Conservation (phyloP, 345 rosid genomes). For the Eucalyptus urophylla region DNA sequence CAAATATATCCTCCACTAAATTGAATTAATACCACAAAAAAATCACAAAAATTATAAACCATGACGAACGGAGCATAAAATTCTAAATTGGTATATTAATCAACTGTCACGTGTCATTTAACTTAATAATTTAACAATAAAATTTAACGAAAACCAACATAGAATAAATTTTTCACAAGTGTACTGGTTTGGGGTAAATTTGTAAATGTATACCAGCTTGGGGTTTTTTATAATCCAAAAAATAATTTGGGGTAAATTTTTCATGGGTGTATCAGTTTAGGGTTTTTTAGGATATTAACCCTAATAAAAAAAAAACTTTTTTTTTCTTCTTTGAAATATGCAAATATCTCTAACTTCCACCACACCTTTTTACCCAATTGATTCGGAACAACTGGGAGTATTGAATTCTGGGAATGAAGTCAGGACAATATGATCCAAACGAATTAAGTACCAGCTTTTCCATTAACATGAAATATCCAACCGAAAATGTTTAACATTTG, state of each 20-base stretch:
- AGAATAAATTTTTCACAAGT: too few relatives aligned
- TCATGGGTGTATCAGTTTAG: rapidly evolving
- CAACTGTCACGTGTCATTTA: too few relatives aligned
- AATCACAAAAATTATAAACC: too few relatives aligned
- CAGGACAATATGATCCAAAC: neutral
- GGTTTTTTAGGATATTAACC: rapidly evolving
- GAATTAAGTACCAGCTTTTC: neutral
- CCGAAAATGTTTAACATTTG: neutral
- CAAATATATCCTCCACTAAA: too few relatives aligned
- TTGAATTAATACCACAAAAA: too few relatives aligned
- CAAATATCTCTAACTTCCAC: neutral
- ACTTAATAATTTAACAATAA: too few relatives aligned
- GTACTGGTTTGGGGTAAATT: rapidly evolving
- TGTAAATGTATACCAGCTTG: rapidly evolving
- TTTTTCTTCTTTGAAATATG: too few relatives aligned
- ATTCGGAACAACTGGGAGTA: neutral
- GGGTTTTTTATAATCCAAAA: rapidly evolving
- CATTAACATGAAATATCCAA: neutral
- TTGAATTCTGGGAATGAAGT: neutral
- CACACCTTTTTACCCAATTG: neutral
- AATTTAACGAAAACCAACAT: too few relatives aligned
- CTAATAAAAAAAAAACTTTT: too few relatives aligned
- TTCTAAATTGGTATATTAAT: too few relatives aligned
- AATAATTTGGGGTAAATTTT: too few relatives aligned
- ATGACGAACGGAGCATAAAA: too few relatives aligned